phyloP scores from a whole-genome alignment of 345 rosid species.

The Arabis alpina region DNA sequence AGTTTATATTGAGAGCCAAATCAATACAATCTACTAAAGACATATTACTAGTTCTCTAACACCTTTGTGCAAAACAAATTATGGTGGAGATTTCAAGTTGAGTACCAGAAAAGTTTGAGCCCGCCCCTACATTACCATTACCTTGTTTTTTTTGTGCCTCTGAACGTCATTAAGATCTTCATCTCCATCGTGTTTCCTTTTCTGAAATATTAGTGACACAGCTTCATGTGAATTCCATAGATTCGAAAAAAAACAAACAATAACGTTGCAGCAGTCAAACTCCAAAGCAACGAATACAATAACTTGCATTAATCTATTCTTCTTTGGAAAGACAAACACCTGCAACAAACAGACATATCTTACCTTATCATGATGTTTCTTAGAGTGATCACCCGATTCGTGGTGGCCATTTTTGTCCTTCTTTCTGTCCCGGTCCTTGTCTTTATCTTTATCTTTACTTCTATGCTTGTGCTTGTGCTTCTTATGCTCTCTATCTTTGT shows the following conservation, averaged over 20 bases:
- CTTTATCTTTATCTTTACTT: constrained; percentile 81
- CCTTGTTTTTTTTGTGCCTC: constrained; percentile 95
- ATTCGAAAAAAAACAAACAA: constrained; percentile 15
- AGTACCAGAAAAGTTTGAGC: neutral
- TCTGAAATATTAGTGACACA: constrained; percentile 56
- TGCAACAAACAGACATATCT: constrained; percentile 37
- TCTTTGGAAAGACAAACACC: constrained; percentile 10
- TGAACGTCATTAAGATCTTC: constrained; percentile 85
- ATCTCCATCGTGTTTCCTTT: constrained; percentile 94
- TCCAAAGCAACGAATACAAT: constrained; percentile 13
- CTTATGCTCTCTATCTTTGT: constrained; percentile 89
- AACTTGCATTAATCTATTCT: constrained; percentile 7
- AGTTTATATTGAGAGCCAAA: constrained; percentile 18
- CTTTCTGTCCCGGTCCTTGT: constrained; percentile 75
- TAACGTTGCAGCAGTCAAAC: neutral
- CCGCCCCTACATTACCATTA: constrained; percentile 40
- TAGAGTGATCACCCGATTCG: constrained; percentile 80
- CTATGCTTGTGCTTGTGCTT: constrained; percentile 85
- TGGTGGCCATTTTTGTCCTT: constrained; percentile 82
- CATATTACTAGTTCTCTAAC: constrained; percentile 8
- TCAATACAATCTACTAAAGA: constrained; percentile 13
- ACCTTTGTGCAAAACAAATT: constrained; percentile 1
- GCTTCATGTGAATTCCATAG: constrained; percentile 20
- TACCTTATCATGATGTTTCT: constrained; percentile 92
- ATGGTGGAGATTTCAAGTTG: constrained; percentile 7